These are phyloP conservation scores for Lentithecium fluviatile DNA, from an alignment of 495 filamentous ascomycete genomes.

Conservation along the genomic window DNA sequence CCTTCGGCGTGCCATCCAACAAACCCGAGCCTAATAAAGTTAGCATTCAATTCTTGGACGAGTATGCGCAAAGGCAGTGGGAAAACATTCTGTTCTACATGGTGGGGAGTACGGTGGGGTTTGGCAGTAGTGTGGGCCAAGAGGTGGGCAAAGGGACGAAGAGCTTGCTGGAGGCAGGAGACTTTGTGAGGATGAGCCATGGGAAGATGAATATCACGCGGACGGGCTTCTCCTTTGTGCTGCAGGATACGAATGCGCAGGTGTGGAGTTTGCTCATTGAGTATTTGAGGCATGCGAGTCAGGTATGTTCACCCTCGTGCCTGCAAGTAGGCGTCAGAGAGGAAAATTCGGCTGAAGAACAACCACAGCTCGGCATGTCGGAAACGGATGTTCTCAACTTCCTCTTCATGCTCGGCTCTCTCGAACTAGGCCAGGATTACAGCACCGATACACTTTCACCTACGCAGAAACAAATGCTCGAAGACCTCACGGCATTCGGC, in stretches of 20 bases:
- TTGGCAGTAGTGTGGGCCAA: constrained; percentile 43
- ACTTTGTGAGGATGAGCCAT: constrained; percentile 69
- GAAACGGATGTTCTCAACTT: constrained; percentile 92
- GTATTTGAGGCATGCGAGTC: constrained; percentile 83
- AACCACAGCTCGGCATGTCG: constrained; percentile 66
- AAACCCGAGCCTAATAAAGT: constrained; percentile 58
- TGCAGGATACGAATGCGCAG: constrained; percentile 93
- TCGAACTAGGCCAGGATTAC: constrained; percentile 89
- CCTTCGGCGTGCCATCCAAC: constrained; percentile 80
- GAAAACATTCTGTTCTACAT: constrained; percentile 95
- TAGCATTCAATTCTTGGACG: constrained; percentile 70
- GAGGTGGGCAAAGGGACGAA: constrained; percentile 75
- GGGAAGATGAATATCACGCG: constrained; percentile 73
- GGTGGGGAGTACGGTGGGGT: constrained; percentile 66
- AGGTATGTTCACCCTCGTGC: constrained; percentile 38
- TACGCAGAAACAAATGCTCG: constrained; percentile 80
- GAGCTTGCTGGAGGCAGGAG: constrained; percentile 70
- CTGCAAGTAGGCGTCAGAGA: neutral
- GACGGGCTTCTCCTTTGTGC: constrained; percentile 86
- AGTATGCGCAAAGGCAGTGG: constrained; percentile 85
- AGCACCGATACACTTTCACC: constrained; percentile 73
- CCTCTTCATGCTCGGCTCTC: constrained; percentile 88
- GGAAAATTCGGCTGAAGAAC: neutral
- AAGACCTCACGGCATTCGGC: constrained; percentile 83
- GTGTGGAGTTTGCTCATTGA: constrained; percentile 94